Evolutionary conservation across 257 asterid genomes (phyloP).

Genomic region (Nemophila menziesii): DNA sequence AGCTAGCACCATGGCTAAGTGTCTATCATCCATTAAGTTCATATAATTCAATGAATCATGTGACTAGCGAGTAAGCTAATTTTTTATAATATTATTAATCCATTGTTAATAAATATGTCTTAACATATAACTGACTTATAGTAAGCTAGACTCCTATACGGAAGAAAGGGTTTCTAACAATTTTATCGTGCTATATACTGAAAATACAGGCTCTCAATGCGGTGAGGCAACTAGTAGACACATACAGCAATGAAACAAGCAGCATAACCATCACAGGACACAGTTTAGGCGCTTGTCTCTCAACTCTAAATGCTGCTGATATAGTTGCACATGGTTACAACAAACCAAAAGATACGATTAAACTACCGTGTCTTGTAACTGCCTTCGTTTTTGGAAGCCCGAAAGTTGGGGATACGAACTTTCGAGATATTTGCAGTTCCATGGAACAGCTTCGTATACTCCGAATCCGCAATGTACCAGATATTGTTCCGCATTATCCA

Average conservation of each 20-base stretch:
- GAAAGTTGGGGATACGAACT: conserved; percentile 43
- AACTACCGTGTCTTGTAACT: conserved; percentile 49
- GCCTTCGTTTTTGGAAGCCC: conserved; percentile 67
- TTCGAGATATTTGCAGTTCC: conserved; percentile 11
- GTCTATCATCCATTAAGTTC: too few species aligned
- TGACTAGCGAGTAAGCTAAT: too few species aligned
- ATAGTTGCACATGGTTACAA: conserved; percentile 45
- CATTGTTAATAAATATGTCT: too few species aligned
- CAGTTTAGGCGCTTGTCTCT: conserved; percentile 71
- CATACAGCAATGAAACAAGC: conserved; percentile 48
- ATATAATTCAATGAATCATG: too few species aligned
- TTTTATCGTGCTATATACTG: too few species aligned
- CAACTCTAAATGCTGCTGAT: conserved; percentile 59
- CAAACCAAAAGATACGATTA: conserved; percentile 20
- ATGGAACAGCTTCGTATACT: conserved; percentile 26
- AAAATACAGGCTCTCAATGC: conserved; percentile 59
- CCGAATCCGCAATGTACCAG: conserved; percentile 35
- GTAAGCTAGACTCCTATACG: too few species aligned
- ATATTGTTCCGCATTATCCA: conserved; percentile 55
- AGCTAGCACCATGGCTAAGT: too few species aligned
- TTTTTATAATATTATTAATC: too few species aligned
- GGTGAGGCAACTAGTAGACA: conserved; percentile 46
- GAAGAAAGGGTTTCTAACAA: too few species aligned
- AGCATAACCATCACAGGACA: conserved; percentile 76
- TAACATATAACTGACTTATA: too few species aligned